Conservation (phyloP, 805 yeast species). For the Zygotorulaspora danielsina region DNA sequence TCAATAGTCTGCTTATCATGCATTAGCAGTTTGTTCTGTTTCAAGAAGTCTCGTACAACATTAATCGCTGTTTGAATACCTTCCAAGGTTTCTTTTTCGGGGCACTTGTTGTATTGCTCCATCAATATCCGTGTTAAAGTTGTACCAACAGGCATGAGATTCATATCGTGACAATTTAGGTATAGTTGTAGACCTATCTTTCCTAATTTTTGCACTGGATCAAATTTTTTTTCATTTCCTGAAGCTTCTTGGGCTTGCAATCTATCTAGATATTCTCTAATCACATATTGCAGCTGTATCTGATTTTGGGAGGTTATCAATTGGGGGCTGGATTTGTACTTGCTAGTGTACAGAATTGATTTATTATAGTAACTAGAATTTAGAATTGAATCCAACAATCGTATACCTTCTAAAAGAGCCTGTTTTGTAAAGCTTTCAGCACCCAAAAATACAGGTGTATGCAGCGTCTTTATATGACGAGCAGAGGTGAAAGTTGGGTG, state of each 20-base stretch:
- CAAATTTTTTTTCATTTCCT: conserved; percentile 3
- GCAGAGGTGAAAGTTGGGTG: no score
- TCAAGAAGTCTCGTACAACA: conserved; percentile 15
- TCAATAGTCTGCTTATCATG: conserved; percentile 16
- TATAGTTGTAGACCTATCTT: conserved; percentile 29
- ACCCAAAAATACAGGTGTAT: conserved; percentile 25
- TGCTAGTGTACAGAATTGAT: conserved; percentile 23
- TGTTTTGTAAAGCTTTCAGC: conserved; percentile 12
- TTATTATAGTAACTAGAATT: conserved; percentile 22
- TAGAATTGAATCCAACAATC: conserved; percentile 21
- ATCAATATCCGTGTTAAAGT: conserved; percentile 17
- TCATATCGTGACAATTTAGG: conserved; percentile 19
- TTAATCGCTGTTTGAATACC: conserved; percentile 18
- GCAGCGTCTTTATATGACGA: conserved; percentile 27
- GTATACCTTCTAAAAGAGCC: conserved; percentile 18
- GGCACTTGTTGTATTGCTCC: conserved; percentile 19
- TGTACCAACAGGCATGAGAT: conserved; percentile 22
- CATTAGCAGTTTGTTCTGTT: conserved; percentile 15
- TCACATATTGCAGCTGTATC: conserved; percentile 17
- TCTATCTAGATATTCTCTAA: conserved; percentile 21
- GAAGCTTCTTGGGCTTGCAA: conserved; percentile 21
- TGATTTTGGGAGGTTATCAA: conserved; percentile 23
- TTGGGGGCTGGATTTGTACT: conserved; percentile 24
- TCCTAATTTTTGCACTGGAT: conserved; percentile 19
- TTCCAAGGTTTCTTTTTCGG: conserved; percentile 14